Conservation (phyloP, 2,329 filamentous ascomycete species). For the Aspergillus udagawae region DNA sequence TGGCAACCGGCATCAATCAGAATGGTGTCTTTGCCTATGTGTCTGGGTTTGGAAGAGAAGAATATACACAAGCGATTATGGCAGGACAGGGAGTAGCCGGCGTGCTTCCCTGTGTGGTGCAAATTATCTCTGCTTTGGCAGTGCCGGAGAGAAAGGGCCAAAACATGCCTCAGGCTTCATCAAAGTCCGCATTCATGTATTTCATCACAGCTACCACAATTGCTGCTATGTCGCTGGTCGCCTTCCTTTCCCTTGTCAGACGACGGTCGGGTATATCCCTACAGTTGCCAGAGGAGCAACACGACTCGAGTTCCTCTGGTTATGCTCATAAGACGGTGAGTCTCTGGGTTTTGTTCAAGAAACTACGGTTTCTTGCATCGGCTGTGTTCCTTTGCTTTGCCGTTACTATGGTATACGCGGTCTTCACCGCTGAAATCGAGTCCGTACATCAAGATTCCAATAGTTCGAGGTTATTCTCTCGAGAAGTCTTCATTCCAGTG, state of each 20-base stretch:
- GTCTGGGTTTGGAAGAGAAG: constrained; percentile 73
- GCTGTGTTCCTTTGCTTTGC: constrained; percentile 77
- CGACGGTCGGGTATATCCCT: constrained; percentile 31
- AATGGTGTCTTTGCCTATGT: constrained; percentile 94
- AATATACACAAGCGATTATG: constrained; percentile 97
- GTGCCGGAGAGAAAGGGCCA: constrained; percentile 48
- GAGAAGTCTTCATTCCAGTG: constrained; percentile 79
- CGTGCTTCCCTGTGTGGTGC: constrained; percentile 80
- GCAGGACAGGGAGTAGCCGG: constrained; percentile 88
- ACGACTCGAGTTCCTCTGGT: constrained; percentile 23
- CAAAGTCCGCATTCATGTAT: constrained; percentile 78
- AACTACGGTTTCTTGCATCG: constrained; percentile 73
- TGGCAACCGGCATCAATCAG: constrained; percentile 80
- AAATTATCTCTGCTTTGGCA: constrained; percentile 76
- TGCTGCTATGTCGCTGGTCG: constrained; percentile 64
- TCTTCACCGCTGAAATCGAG: constrained; percentile 72
- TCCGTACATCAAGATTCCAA: constrained; percentile 41
- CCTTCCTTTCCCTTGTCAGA: constrained; percentile 69
- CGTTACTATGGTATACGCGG: constrained; percentile 90
- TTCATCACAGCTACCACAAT: constrained; percentile 83
- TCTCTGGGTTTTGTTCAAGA: constrained; percentile 65
- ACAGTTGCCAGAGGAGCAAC: constrained; percentile 12
- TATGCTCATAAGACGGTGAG: constrained; percentile 47
- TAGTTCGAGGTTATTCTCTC: constrained; percentile 57
- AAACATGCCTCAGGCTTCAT: constrained; percentile 43